Evolutionary conservation across 2,329 filamentous ascomycete species (phyloP), one percentile per base, ranked within the genome.

Genomic region (Tolypocladium cylindrosporum): DNA sequence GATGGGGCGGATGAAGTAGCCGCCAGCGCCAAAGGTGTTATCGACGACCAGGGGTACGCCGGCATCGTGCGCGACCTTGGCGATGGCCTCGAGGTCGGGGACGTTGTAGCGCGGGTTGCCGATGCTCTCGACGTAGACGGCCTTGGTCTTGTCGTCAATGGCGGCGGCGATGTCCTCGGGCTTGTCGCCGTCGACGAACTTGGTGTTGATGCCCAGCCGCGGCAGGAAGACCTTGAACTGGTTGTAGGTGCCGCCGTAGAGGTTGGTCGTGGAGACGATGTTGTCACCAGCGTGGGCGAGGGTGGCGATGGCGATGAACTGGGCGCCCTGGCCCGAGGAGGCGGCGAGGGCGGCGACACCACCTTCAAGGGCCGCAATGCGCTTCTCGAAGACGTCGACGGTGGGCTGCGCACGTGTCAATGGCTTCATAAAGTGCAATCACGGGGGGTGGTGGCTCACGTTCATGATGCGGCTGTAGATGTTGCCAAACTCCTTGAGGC

Each of bases 391-490:
- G 36, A 97, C 93, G 74, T 95, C 93, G 65, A 93, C 88, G 0
- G 93, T 97, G 2, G 93, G 92, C 87, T 91, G 64, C 24, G 48
- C 31, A 34, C 42, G n/a, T 19, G 36, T 57, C 37, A 58, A 52
- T 39, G 36, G 24, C 13, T 31, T 27, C 24, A 24, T 4, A 2
- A 41, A 10, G 37, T 7, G 37, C 16, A 39, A 14, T 16, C 1
- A 5, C 11, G 36, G 13, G 3, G 36, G 13, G 42, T 16, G 24
- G 13, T 19, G 16, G 74, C 83, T 69, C 69, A 91, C 89, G 75
- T 97, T 97, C 88, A 90, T 91, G 67, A 99, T 91, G 63, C 94
- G 90, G 72, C 88, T 94, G 81, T 99, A 99, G 73, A 97, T 96
- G 77, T 97, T 97, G 75, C 92, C 94, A 68, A 90, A 89, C 76